Conservation (phyloP, 768 basidiomycete species). For the Neoboletus magnificus region DNA sequence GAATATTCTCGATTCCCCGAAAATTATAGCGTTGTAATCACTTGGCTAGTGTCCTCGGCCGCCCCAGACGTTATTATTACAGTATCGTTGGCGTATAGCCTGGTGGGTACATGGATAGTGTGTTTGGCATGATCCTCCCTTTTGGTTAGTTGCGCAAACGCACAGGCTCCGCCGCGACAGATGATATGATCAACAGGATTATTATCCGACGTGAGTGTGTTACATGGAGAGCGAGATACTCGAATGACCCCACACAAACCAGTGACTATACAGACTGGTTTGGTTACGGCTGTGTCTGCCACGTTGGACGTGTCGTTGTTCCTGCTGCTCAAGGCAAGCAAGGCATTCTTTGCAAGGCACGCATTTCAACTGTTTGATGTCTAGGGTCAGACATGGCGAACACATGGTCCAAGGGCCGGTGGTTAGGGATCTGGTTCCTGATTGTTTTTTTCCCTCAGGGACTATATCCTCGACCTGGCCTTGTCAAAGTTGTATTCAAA, state of each 20-base stretch:
- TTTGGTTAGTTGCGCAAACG: conserved; percentile 35
- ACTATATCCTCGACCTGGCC: too few species aligned
- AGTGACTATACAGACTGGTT: conserved; percentile 34
- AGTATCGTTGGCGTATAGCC: conserved; percentile 38
- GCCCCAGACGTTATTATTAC: conserved; percentile 44
- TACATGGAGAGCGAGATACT: not conserved
- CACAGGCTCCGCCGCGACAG: conserved; percentile 41
- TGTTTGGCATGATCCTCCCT: not conserved
- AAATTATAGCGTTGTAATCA: conserved; percentile 33
- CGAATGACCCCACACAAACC: not conserved
- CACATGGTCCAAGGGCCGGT: too few species aligned
- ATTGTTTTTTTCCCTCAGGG: too few species aligned
- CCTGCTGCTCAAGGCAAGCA: conserved; percentile 17
- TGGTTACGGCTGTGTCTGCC: conserved; percentile 10
- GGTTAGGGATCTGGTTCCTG: too few species aligned
- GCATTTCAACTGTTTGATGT: too few species aligned
- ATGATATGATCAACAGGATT: conserved; percentile 37
- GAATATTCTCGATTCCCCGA: conserved; percentile 33
- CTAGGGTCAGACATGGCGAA: too few species aligned
- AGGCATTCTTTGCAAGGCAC: not conserved
- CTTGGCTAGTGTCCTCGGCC: conserved; percentile 43
- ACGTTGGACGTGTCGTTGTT: conserved; percentile 24
- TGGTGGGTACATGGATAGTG: conserved; percentile 29
- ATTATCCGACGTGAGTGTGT: conserved; percentile 38
- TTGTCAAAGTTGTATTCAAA: too few species aligned